Base-by-base conservation (phyloP, 2,329 filamentous ascomycete genomes). In the Teratosphaeria nubilosa region DNA sequence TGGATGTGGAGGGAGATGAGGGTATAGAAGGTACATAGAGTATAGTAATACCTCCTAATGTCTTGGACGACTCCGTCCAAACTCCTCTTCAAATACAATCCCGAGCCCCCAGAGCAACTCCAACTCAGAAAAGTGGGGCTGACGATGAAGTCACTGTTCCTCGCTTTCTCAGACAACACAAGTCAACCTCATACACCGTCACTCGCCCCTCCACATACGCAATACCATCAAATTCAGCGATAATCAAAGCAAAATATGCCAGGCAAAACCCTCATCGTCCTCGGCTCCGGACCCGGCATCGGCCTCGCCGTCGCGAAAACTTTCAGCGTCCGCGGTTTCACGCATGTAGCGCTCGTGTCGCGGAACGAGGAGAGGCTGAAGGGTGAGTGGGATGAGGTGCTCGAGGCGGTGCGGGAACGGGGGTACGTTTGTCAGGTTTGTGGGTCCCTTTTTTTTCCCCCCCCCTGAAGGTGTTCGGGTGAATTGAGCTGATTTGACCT, bases 251-350 rank as follows among this genome's bases (percentile, higher is more conserved):
- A 10, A 41, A 59, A 37, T n/a, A 67, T 68, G 66, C 64, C 65
- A 10, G 65, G 64, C 51, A 68, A 65, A 50, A 71, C 68, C 1
- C 61, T 70, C 30, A 51, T 70, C 13, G 59, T 78, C 54, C 73
- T 81, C 54, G 78, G 78, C 60, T 73, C 76, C 16, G 78, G 78
- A 13, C 77, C 78, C 0, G 78, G 78, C 48, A 80, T 81, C 37
- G 78, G 77, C 54, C 70, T 75, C 53, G 63, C 73, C 37, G 68
- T 76, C 5, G 73, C 76, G 9, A 62, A 67, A 1, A 61, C 70
- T 50, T 80, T 81, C 64, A 72, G 74, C 4, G 68, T 73, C 7
- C 73, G 75, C 25, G 72, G 74, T 53, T 78, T 79, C 67, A 67
- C 67, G 31, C 78, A 79, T 60, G 66, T 82, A 10, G 75, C 79